Conservation (phyloP, 202 grass and related monocot species). For the Digitaria exilis region DNA sequence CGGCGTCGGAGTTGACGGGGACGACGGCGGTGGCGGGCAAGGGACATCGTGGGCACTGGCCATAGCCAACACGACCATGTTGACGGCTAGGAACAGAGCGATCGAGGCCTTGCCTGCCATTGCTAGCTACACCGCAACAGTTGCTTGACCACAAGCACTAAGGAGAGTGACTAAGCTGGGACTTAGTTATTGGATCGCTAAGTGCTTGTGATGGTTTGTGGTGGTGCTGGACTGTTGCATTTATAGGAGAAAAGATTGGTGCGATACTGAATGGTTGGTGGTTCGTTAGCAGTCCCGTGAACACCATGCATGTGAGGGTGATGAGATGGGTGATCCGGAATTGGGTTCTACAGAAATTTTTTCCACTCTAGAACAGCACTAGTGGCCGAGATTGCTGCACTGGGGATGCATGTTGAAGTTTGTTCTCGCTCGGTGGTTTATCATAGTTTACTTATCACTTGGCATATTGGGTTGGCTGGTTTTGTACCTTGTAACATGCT, state of each 20-base stretch:
- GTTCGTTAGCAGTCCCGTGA: neutral
- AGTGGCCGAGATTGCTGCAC: constrained; percentile 11
- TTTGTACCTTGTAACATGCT: neutral
- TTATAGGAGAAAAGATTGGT: constrained; percentile 4
- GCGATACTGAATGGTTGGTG: too few species aligned
- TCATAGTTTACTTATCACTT: neutral
- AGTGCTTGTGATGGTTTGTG: constrained; percentile 9
- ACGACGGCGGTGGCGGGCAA: constrained; percentile 13
- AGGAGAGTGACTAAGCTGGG: neutral
- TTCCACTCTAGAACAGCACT: neutral
- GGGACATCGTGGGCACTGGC: constrained; percentile 37
- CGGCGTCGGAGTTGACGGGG: neutral
- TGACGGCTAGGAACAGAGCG: constrained; percentile 59
- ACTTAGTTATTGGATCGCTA: neutral
- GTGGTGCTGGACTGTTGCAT: neutral
- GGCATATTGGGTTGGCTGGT: neutral
- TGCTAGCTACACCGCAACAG: neutral
- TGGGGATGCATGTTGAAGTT: neutral
- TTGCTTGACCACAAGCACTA: neutral
- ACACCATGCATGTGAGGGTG: neutral
- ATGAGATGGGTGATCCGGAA: neutral
- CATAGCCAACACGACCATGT: constrained; percentile 46
- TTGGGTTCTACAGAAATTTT: neutral
- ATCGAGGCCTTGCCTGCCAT: constrained; percentile 52
- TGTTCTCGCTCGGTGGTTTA: neutral